Conservation (phyloP, 75 land plant species). For the Picea sitchensis region DNA sequence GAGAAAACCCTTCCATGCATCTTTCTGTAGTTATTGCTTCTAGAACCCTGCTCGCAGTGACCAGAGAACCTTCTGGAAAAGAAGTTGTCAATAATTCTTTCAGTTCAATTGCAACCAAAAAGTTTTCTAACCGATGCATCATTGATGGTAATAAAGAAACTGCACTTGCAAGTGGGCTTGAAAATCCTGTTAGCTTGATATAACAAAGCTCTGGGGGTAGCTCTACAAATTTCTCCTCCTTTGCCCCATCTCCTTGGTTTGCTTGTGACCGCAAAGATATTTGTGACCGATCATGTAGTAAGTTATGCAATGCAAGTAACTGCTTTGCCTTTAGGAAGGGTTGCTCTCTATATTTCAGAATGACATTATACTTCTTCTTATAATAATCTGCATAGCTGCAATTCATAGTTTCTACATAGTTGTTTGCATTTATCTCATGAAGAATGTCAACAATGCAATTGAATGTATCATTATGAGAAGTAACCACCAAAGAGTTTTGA, state of each 20-base stretch:
- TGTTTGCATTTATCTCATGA: no score
- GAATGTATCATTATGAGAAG: constrained; percentile 1
- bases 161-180: constrained; percentile 63
- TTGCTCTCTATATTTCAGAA: constrained; percentile 52
- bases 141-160: constrained; percentile 39
- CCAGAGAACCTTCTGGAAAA: constrained; percentile 58
- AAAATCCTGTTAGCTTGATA: constrained; percentile 59
- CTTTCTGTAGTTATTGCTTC: constrained; percentile 82
- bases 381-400: no score
- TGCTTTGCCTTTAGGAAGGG: constrained; percentile 17
- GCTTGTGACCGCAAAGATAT: no score
- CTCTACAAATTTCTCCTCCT: constrained; percentile 61
- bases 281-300: no score
- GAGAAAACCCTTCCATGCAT: no score
- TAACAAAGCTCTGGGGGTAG: constrained; percentile 87
- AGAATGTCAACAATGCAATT: no score
- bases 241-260: constrained; percentile 14
- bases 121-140: constrained; percentile 82
- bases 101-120: constrained; percentile 78
- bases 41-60: constrained; percentile 54
- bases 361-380: constrained; percentile 34
- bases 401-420: no score
- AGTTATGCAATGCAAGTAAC: no score
- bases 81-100: constrained; percentile 37
- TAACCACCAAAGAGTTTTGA: constrained; percentile 1